A percentile compares a stretch with the other conserved stretches of the same genome.
These are phyloP conservation scores for Solanum pennellii DNA, from an alignment of 257 asterid genomes.

Conservation along the genomic window DNA sequence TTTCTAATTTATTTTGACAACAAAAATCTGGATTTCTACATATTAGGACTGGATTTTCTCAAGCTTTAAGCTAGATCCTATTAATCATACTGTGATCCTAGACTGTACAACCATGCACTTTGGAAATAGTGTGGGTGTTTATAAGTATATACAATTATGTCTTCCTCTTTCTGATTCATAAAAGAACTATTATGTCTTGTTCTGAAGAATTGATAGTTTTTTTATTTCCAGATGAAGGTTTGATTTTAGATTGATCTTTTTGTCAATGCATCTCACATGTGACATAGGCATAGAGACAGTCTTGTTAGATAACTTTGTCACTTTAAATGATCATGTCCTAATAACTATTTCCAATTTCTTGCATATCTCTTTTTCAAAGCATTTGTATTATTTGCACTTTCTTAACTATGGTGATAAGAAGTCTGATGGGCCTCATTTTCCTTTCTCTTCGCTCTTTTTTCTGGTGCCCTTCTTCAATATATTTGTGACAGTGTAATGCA, in stretches of 20 bases:
- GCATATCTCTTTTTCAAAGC: background rate
- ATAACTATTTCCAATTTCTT: background rate
- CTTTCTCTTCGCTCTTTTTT: background rate
- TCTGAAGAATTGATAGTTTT: background rate
- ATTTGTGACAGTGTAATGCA: constrained; percentile 79
- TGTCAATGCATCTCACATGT: background rate
- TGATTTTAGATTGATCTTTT: background rate
- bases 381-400: background rate
- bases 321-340: background rate
- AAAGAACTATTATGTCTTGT: background rate
- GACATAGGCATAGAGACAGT: background rate
- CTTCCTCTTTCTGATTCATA: background rate
- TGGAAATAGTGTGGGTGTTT: background rate
- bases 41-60: background rate
- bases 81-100: background rate
- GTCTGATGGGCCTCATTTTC: background rate
- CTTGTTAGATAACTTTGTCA: background rate
- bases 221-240: background rate
- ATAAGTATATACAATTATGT: background rate
- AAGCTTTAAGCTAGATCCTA: background rate
- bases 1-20: background rate
- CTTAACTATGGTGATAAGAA: background rate
- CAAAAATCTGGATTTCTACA: background rate
- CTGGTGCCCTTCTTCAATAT: constrained; percentile 10
- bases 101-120: background rate